phyloP scores from a whole-genome alignment of 2,329 filamentous ascomycete species.

The Lecanicillium sp. region DNA sequence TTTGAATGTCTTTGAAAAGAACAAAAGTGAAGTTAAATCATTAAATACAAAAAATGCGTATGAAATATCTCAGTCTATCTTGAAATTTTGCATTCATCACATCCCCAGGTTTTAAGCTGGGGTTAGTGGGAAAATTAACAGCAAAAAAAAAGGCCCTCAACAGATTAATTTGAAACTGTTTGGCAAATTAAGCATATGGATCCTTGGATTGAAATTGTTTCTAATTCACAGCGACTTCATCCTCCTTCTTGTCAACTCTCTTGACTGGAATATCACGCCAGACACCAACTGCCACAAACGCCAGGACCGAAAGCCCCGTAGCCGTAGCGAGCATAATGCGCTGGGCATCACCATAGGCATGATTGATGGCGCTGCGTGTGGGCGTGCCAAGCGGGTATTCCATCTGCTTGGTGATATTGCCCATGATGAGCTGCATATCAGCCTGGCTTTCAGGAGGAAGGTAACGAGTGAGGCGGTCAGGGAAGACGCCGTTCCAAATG shows the following conservation, averaged over 20 bases:
- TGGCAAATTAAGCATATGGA: too few relatives aligned
- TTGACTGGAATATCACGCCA: constrained; percentile 6
- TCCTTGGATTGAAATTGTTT: too few relatives aligned
- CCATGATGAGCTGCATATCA: background rate
- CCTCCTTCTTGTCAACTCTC: background rate
- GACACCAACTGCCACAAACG: constrained; percentile 1
- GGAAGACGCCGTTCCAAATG: constrained; percentile 4
- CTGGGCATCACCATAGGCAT: constrained; percentile 3
- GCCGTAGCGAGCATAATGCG: constrained; percentile 5
- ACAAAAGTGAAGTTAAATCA: too few relatives aligned
- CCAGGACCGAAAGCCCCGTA: background rate
- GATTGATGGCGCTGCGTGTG: background rate
- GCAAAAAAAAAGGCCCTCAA: too few relatives aligned
- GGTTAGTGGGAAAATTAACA: too few relatives aligned
- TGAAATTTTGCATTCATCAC: too few relatives aligned
- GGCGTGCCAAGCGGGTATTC: background rate
- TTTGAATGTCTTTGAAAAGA: too few relatives aligned
- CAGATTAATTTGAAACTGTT: too few relatives aligned
- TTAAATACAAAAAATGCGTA: too few relatives aligned
- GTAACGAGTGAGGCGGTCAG: background rate
- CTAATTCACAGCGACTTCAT: too few relatives aligned
- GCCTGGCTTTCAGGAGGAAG: background rate
- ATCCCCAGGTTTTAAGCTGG: too few relatives aligned
- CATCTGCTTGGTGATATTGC: background rate
- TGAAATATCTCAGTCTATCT: too few relatives aligned